Conservation (phyloP, 1,139 yeast genomes). For the Taphrina sp. region DNA sequence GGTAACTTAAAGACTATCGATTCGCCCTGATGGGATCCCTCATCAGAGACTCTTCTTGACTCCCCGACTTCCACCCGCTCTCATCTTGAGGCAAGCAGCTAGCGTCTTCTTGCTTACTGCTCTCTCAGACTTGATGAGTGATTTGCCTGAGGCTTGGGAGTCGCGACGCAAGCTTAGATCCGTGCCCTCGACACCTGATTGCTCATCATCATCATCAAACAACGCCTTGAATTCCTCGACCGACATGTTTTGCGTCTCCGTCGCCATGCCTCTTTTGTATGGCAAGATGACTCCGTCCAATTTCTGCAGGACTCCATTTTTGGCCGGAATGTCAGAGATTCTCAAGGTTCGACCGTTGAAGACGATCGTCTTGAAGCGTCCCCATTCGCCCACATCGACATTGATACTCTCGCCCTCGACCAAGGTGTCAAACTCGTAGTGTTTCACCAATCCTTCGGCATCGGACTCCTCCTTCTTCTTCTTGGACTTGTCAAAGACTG, state of each 20-base stretch:
- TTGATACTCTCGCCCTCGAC: slow-evolving; percentile 7
- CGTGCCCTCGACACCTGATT: too few species aligned
- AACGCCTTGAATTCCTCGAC: slow-evolving; percentile 26
- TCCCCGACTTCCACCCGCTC: too few species aligned
- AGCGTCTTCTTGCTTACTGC: too few species aligned
- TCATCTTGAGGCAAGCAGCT: too few species aligned
- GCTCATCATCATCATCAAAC: too few species aligned
- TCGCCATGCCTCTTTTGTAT: slow-evolving; percentile 1
- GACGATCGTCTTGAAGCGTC: slow-evolving; percentile 26
- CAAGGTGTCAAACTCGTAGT: slow-evolving; percentile 10
- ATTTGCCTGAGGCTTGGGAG: too few species aligned
- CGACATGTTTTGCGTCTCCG: slow-evolving; percentile 7
- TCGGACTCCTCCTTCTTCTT: slow-evolving; percentile 11
- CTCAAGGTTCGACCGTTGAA: slow-evolving; percentile 22
- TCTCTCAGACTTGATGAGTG: too few species aligned
- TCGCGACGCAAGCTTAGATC: too few species aligned
- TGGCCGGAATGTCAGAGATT: slow-evolving; percentile 28
- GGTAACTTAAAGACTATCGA: too few species aligned
- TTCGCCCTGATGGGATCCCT: too few species aligned
- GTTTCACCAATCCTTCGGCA: slow-evolving; percentile 17
- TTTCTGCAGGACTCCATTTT: slow-evolving; percentile 28
- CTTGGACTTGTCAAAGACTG: slow-evolving; percentile 22
- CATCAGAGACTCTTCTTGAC: too few species aligned
- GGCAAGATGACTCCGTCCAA: slow-evolving; percentile 29
- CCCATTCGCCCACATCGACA: slow-evolving; percentile 29